Evolutionary conservation across 768 basidiomycete genomes (phyloP).

Genomic region (Leccinum rimulosum): DNA sequence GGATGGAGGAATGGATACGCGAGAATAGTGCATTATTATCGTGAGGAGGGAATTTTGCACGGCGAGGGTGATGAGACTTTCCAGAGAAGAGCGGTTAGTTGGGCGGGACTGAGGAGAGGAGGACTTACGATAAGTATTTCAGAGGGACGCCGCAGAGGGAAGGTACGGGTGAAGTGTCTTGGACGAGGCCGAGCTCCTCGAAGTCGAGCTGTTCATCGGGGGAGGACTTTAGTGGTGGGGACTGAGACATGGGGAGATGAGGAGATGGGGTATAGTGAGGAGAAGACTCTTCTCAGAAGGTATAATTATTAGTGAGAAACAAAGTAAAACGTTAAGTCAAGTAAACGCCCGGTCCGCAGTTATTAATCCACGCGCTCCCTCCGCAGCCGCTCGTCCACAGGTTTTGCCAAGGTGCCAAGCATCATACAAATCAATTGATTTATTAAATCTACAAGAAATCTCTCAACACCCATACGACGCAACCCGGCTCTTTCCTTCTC

Average conservation of each 20-base stretch:
- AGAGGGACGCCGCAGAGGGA: conserved; percentile 67
- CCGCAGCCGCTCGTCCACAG: conserved; percentile 17
- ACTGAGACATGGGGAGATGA: conserved; percentile 25
- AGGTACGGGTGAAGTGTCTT: conserved; percentile 41
- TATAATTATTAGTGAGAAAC: not conserved
- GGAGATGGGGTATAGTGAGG: conserved; percentile 25
- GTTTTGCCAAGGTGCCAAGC: conserved; percentile 5
- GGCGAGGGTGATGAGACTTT: conserved; percentile 80
- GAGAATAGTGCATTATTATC: conserved; percentile 96
- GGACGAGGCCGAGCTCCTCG: conserved; percentile 44
- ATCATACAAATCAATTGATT: conserved; percentile 16
- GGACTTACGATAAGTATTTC: conserved; percentile 76
- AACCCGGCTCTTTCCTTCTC: conserved; percentile 51
- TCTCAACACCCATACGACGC: conserved; percentile 25
- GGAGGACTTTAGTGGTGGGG: conserved; percentile 25
- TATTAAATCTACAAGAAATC: not conserved
- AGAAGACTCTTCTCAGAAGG: not conserved
- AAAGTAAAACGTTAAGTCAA: too few relatives aligned
- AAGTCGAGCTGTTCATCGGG: conserved; percentile 40
- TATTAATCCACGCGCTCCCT: conserved; percentile 2
- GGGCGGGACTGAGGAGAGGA: conserved; percentile 3
- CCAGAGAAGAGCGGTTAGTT: conserved; percentile 5
- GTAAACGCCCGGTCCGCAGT: conserved; percentile 8
- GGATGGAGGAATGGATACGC: conserved; percentile 73
- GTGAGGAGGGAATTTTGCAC: conserved; percentile 90